Conservation (phyloP, 768 basidiomycete species). For the Leccinum subtestaceum region DNA sequence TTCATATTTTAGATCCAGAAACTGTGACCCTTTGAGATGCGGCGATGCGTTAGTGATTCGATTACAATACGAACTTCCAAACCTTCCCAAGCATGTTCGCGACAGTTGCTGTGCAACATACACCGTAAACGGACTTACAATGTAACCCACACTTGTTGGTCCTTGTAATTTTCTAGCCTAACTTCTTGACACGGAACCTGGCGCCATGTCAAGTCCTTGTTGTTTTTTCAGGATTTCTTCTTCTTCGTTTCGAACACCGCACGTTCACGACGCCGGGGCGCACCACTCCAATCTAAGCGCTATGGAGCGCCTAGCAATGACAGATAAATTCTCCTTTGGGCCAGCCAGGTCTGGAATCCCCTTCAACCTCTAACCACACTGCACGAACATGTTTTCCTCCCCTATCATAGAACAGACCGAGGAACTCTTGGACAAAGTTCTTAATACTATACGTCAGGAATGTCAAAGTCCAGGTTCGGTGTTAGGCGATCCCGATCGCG, state of each 20-base stretch:
- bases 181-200: too few relatives aligned
- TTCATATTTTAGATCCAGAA: too few relatives aligned
- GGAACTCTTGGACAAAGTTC: neutral
- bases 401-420: neutral
- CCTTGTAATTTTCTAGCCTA: too few relatives aligned
- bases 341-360: neutral
- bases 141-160: neutral
- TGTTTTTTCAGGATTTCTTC: neutral
- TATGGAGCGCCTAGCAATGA: neutral
- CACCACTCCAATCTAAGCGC: neutral
- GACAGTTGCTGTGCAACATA: too few relatives aligned
- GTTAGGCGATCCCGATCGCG: slow-evolving; percentile 5
- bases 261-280: neutral
- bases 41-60: too few relatives aligned
- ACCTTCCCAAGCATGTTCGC: too few relatives aligned
- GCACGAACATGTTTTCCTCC: slow-evolving; percentile 9
- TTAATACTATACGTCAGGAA: neutral
- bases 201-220: neutral
- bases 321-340: slow-evolving; percentile 12
- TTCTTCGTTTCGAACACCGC: neutral
- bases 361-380: neutral
- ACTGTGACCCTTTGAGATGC: too few relatives aligned
- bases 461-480: neutral
- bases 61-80: too few relatives aligned
- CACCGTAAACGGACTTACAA: too few relatives aligned